Evolutionary conservation across 768 basidiomycete species (phyloP).

Genomic region (Dentipellis fragilis): DNA sequence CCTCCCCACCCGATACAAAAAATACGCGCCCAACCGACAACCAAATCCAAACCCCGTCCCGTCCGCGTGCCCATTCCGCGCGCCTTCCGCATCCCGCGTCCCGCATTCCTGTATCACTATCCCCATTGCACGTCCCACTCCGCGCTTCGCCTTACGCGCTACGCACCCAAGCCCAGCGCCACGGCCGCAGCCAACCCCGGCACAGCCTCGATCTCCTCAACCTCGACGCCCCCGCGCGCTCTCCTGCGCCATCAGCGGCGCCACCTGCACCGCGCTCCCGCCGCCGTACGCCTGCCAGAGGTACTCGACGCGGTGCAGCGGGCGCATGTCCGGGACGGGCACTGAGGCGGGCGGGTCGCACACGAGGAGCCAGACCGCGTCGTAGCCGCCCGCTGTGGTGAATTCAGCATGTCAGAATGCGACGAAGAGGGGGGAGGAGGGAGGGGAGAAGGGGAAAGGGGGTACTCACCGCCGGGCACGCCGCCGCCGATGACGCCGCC

Average conservation of each 20-base stretch:
- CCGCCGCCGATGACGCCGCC: slow-evolving; percentile 90
- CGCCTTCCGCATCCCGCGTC: too few species aligned
- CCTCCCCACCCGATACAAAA: too few species aligned
- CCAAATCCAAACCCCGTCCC: too few species aligned
- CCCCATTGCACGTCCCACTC: too few species aligned
- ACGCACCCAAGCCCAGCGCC: background rate
- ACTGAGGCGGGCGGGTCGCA: slow-evolving; percentile 36
- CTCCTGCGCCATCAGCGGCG: slow-evolving; percentile 63
- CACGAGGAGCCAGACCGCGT: slow-evolving; percentile 91
- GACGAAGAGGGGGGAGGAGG: too few species aligned
- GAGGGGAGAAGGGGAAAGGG: background rate
- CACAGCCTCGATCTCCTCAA: slow-evolving; percentile 44
- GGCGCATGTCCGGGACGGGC: slow-evolving; percentile 32
- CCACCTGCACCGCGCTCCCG: slow-evolving; percentile 27
- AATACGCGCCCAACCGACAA: too few species aligned
- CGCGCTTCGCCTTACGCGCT: too few species aligned
- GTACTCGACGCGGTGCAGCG: slow-evolving; percentile 52
- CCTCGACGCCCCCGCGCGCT: slow-evolving; percentile 56
- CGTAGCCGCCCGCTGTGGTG: slow-evolving; percentile 86
- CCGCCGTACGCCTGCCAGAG: slow-evolving; percentile 55
- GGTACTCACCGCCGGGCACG: slow-evolving; percentile 83
- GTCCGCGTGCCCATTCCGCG: too few species aligned
- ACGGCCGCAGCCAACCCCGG: slow-evolving; percentile 10
- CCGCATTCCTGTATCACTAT: too few species aligned
- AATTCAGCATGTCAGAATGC: too few species aligned